A percentile compares a stretch with the other conserved stretches of the same genome.
phyloP scores from a whole-genome alignment of 306 rosid species.

The Cucumis melo region DNA sequence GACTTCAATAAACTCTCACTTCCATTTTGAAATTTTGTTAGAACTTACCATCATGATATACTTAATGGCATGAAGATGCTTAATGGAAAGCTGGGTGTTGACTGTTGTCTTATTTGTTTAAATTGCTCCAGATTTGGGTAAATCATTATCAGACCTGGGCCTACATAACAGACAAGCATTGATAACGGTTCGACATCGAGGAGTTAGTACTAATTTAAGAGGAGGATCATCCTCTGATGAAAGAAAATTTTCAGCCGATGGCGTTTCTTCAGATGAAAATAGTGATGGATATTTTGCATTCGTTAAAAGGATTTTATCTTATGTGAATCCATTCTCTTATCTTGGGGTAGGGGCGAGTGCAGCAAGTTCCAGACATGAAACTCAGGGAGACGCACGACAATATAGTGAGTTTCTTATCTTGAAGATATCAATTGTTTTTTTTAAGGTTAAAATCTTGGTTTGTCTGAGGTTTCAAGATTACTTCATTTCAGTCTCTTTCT shows the following conservation, averaged over 20 bases:
- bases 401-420: slow-evolving; percentile 25
- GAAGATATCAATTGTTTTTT: not conserved
- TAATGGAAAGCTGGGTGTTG: not conserved
- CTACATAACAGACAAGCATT: slow-evolving; percentile 40
- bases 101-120: not conserved
- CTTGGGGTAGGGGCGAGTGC: slow-evolving; percentile 28
- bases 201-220: slow-evolving; percentile 6
- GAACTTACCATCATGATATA: not conserved
- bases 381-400: slow-evolving; percentile 18
- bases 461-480: not conserved
- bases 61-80: not conserved
- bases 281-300: slow-evolving; percentile 26
- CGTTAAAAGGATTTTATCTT: slow-evolving; percentile 28
- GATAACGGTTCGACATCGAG: slow-evolving; percentile 29
- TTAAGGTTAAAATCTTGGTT: not conserved
- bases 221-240: slow-evolving; percentile 8
- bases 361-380: slow-evolving; percentile 20
- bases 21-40: not conserved
- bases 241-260: slow-evolving; percentile 7
- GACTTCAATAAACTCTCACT: not conserved
- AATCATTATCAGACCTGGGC: slow-evolving; percentile 36
- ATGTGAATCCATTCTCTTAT: slow-evolving; percentile 43
- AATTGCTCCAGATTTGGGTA: slow-evolving; percentile 25
- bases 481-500: not conserved
- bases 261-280: slow-evolving; percentile 19